Percentiles rank a stretch among this genome's conserved stretches.
Conservation (phyloP, 2,329 filamentous ascomycete genomes). For the Paecilomyces variotii region DNA sequence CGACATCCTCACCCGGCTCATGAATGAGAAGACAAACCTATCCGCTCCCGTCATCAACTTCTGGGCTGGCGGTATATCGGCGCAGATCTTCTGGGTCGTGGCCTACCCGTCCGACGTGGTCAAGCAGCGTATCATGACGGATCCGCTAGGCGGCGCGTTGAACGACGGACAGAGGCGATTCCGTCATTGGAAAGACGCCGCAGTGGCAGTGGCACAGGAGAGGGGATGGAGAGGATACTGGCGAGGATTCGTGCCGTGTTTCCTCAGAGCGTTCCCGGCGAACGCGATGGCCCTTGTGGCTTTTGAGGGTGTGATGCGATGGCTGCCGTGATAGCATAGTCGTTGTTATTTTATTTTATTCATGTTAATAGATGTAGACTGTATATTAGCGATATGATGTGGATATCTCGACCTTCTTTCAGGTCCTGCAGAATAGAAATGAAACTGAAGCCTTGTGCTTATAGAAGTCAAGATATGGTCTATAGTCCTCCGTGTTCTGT, state of each 20-base stretch:
- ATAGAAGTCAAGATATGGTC: no score
- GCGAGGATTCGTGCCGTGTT: constrained; percentile 89
- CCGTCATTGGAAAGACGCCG: constrained; percentile 70
- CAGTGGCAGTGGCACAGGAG: constrained; percentile 66
- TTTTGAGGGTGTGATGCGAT: constrained; percentile 85
- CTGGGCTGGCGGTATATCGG: constrained; percentile 89
- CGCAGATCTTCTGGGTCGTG: constrained; percentile 90
- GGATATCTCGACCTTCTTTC: background rate
- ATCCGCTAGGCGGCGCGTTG: constrained; percentile 66
- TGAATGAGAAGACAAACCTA: constrained; percentile 60
- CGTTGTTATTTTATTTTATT: background rate
- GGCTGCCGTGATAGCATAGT: constrained; percentile 25
- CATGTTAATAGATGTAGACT: background rate
- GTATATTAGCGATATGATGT: background rate
- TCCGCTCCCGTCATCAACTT: constrained; percentile 83
- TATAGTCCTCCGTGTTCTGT: no score
- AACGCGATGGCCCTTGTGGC: constrained; percentile 90
- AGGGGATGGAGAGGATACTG: constrained; percentile 74
- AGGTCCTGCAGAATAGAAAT: constrained; percentile 1
- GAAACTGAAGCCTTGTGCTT: background rate
- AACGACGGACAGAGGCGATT: constrained; percentile 63
- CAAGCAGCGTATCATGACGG: constrained; percentile 96
- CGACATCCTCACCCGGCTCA: constrained; percentile 65
- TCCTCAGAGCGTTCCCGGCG: constrained; percentile 86
- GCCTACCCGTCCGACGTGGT: constrained; percentile 89